phyloP scores from a whole-genome alignment of 495 filamentous ascomycete genomes.

The Peziza echinospora region DNA sequence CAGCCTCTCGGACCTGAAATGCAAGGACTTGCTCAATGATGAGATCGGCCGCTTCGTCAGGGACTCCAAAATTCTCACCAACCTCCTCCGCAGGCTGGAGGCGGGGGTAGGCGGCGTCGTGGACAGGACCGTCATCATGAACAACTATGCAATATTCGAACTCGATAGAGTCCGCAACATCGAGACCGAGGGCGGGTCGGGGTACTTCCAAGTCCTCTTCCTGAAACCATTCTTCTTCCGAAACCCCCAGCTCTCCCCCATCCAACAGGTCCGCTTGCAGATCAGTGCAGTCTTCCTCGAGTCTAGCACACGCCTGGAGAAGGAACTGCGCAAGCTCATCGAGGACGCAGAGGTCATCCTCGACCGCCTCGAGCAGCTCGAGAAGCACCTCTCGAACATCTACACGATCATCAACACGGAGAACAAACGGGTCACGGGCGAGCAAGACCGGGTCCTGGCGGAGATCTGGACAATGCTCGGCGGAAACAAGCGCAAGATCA shows the following conservation, averaged over 20 bases:
- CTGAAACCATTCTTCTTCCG: constrained; percentile 34
- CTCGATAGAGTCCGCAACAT: constrained; percentile 5
- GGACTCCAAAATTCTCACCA: too few species aligned
- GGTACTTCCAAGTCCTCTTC: too few species aligned
- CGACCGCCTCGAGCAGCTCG: constrained; percentile 34
- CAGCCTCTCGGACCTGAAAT: constrained; percentile 6
- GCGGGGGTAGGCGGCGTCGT: constrained; percentile 47
- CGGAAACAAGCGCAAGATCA: constrained; percentile 32
- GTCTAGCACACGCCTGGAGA: too few species aligned
- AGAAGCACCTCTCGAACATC: constrained; percentile 41
- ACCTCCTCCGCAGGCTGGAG: too few species aligned
- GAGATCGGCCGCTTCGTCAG: too few species aligned
- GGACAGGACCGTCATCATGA: constrained; percentile 42
- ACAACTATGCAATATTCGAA: constrained; percentile 35
- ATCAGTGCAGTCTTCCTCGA: too few species aligned
- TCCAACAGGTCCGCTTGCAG: too few species aligned
- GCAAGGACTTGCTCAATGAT: too few species aligned
- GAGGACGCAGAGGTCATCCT: constrained; percentile 30
- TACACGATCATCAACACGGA: constrained; percentile 38
- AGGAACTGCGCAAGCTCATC: neutral
- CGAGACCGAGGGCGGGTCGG: constrained; percentile 15
- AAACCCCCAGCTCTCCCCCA: too few species aligned
- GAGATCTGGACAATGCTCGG: constrained; percentile 51
- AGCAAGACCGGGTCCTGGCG: constrained; percentile 31
- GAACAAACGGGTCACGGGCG: constrained; percentile 25